Evolutionary conservation across 1,139 yeast species (phyloP).

Genomic region (Saccharomyces pastorianus): DNA sequence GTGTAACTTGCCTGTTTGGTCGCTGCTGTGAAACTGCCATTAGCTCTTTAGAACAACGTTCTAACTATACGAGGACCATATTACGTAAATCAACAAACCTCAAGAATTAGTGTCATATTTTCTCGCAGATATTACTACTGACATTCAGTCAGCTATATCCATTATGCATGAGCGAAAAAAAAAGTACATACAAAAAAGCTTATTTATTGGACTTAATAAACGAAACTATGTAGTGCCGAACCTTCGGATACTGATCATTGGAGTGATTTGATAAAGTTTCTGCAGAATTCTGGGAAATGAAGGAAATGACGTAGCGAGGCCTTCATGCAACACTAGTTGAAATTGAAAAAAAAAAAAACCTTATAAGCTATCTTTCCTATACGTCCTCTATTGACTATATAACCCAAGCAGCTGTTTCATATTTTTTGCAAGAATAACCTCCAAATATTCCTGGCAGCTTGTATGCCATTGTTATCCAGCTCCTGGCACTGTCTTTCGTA

Average conservation of each 20-base stretch:
- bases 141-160: neutral
- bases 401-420: neutral
- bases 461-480: slow-evolving; percentile 12
- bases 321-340: neutral
- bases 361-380: neutral
- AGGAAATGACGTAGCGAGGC: neutral
- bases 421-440: slow-evolving; percentile 10
- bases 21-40: neutral
- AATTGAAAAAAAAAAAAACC: neutral
- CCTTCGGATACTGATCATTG: neutral
- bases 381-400: neutral
- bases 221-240: neutral
- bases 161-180: neutral
- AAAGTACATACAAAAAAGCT: too few species aligned
- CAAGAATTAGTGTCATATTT: neutral
- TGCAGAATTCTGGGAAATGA: neutral
- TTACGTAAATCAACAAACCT: neutral
- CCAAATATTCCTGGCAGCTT: slow-evolving; percentile 14
- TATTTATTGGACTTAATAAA: neutral
- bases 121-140: neutral
- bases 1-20: neutral
- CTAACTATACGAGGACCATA: neutral
- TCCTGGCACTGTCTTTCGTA: slow-evolving; percentile 3
- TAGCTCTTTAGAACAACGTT: too few species aligned
- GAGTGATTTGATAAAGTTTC: too few species aligned